Evolutionary conservation across 306 rosid genomes (phyloP), one percentile per base, ranked within the genome.

Genomic region (Castanea crenata): DNA sequence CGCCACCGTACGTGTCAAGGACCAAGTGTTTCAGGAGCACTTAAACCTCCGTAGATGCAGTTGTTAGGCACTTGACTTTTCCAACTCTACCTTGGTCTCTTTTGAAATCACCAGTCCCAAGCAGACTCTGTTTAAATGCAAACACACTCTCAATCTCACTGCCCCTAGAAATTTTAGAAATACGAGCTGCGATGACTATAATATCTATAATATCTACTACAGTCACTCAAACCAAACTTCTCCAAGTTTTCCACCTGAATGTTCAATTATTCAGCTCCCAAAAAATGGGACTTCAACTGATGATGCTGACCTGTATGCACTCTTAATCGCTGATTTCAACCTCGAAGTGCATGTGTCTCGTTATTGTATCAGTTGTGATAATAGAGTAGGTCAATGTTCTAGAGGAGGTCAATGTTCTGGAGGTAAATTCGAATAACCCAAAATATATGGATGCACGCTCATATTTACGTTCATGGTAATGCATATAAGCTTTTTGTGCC

Each of bases 191-290:
- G 16, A 16, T 10, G 5, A 61, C 10, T 34, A 64, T 27, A 21
- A 71, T 44, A 41, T 85, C 10, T 34, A 64, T 27, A 21, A 71
- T 44, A 41, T 85, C 61, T 83, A 35, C 80, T 21, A 6, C 1
- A 5, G 0, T 51, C 55, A 7, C 13, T 0, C 10, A 20, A 5
- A 20, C 8, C 19, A 6, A 0, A 12, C 69, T 0, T 2, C 16
- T 2, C 68, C 0, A 13, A 58, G 78, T 44, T 71, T 75, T 58
- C 74, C 70, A 34, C n/a, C 3, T 6, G 58, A 25, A 23, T 85
- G 86, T 73, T 74, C 88, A 9, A 63, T 13, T 18, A 55, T 71
- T 31, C 6, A 2, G 14, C 84, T 85, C 69, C 93, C 89, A 0
- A 38, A 6, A 5, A 13, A 20, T 57, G 79, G 79, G 41, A 88